Conservation (phyloP, 306 rosid species). For the Trichosanthes truncata region DNA sequence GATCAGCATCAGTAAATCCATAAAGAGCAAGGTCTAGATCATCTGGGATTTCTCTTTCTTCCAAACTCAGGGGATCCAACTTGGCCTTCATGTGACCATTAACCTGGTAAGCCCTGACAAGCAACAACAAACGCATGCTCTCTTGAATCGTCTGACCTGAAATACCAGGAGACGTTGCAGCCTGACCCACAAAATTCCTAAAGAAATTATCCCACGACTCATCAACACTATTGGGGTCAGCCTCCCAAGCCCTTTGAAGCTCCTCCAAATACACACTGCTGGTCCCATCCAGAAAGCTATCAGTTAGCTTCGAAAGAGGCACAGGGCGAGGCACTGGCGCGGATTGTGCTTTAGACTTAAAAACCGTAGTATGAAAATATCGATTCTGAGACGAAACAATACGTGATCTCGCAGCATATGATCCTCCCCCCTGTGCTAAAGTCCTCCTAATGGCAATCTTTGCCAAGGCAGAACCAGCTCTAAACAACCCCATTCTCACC, state of each 20-base stretch:
- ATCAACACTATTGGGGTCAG: constrained; percentile 83
- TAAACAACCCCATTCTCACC: constrained; percentile 73
- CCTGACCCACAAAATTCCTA: constrained; percentile 85
- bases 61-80: constrained; percentile 75
- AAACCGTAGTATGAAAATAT: constrained; percentile 46
- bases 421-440: constrained; percentile 43
- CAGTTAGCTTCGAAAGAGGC: constrained; percentile 86
- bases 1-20: constrained; percentile 91
- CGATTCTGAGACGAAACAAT: constrained; percentile 41
- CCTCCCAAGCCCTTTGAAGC: constrained; percentile 99
- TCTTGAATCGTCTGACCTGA: constrained; percentile 97
- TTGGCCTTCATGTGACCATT: constrained; percentile 90
- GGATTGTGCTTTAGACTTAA: constrained; percentile 46
- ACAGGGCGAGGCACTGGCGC: constrained; percentile 80
- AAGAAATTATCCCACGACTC: constrained; percentile 99
- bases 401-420: constrained; percentile 44
- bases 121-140: constrained; percentile 85
- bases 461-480: constrained; percentile 64
- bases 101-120: constrained; percentile 94
- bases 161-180: constrained; percentile 76
- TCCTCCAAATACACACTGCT: constrained; percentile 93
- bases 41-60: constrained; percentile 48
- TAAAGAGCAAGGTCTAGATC: constrained; percentile 82
- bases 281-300: constrained; percentile 88
- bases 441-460: constrained; percentile 55